These are phyloP conservation scores for Kalaharituber pfeilii DNA, from an alignment of 2,329 filamentous ascomycete species.

Conservation along the genomic window DNA sequence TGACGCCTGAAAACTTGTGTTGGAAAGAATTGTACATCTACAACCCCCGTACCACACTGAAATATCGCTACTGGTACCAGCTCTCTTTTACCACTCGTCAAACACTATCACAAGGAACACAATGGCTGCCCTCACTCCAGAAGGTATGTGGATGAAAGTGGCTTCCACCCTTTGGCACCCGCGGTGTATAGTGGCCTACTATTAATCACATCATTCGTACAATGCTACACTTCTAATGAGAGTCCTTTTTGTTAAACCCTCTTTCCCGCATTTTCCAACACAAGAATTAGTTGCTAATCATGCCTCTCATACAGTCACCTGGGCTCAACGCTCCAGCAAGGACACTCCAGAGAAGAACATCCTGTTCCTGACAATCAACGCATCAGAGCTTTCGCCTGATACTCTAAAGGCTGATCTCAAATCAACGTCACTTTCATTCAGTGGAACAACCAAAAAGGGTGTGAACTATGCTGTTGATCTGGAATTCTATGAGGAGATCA, in stretches of 20 bases:
- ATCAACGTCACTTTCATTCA: slow-evolving; percentile 60
- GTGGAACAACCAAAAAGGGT: slow-evolving; percentile 67
- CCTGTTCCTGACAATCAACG: slow-evolving; percentile 80
- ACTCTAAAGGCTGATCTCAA: slow-evolving; percentile 71
- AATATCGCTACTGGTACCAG: background rate
- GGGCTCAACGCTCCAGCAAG: slow-evolving; percentile 86
- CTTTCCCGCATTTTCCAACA: background rate
- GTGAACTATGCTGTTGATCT: slow-evolving; percentile 65
- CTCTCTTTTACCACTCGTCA: background rate
- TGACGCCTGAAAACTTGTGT: too few relatives aligned
- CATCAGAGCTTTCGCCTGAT: slow-evolving; percentile 61
- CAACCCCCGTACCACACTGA: background rate
- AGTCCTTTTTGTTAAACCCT: background rate
- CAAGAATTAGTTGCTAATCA: background rate
- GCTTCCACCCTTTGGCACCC: background rate
- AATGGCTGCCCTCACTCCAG: background rate
- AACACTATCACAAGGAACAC: background rate
- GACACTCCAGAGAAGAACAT: slow-evolving; percentile 75
- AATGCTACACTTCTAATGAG: too few relatives aligned
- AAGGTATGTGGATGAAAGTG: background rate
- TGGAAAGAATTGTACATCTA: too few relatives aligned
- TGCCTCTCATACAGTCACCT: slow-evolving; percentile 49
- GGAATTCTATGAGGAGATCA: slow-evolving; percentile 81
- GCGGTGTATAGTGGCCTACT: too few relatives aligned
- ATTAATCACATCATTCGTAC: too few relatives aligned